Base-by-base conservation (phyloP, 2,329 filamentous ascomycete species). In the Purpureocillium lavendulum region DNA sequence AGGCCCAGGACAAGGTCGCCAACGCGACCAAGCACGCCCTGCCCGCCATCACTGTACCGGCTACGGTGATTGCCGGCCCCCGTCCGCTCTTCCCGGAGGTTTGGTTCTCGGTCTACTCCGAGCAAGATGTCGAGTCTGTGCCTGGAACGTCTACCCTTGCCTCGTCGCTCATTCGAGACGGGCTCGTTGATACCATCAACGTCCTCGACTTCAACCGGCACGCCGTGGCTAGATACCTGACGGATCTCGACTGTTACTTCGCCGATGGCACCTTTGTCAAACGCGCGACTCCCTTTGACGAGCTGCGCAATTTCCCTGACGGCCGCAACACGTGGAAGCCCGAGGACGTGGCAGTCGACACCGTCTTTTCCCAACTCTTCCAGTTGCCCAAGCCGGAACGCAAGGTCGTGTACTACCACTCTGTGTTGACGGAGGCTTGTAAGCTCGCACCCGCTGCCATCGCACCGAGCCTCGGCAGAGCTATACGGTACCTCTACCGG, bases 381-480 rank as follows among this genome's bases (percentile, higher is more conserved):
- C 84, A 87, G 59, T 74, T 98, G 30, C 92, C 92, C 4, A 73
- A 71, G 4, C 80, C 92, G 0, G 87, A 95, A 62, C 88, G 95
- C 65, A 96, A 96, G 63, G 72, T 95, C 2, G 87, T 98, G 9
- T 98, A 95, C 64, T 98, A 96, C 60, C 92, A 98, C 62, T 84
- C 89, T 0, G 80, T 97, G 3, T 78, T 98, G 36, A 97, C 90
- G 0, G 90, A 98, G 61, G 80, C 87, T 42, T 98, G 92, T 70
- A 97, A 95, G 66, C 81, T 97, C 50, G 90, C 89, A 0, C 92
- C 92, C 2, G 88, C 87, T 13, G 92, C 92, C n/a, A 92, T 98
- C 51, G 92, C 92, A 2, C 92, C 92, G 1, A 94, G 86, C 56
- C 69, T 98, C 31, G 92, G 92, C 39, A 77, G 92, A 61, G 92